A percentile compares a stretch with the other conserved stretches of the same genome.
Evolutionary conservation across 2,329 filamentous ascomycete species (phyloP).

Genomic region (Sporothrix luriei): DNA sequence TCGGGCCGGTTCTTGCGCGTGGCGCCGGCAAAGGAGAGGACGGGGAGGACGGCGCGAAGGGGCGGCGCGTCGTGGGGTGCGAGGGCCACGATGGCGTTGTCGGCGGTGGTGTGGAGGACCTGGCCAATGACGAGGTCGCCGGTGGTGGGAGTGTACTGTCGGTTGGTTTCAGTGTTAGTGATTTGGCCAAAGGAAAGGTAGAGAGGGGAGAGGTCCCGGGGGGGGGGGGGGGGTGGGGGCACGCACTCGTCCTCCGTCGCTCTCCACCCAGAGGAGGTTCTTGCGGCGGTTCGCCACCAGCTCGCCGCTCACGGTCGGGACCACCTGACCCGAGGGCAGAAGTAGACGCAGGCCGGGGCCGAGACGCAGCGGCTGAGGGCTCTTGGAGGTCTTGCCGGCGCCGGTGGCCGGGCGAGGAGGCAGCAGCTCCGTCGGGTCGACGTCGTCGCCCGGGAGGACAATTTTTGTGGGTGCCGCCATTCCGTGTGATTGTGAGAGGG

Average conservation of each 20-base stretch:
- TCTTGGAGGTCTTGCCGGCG: constrained; percentile 68
- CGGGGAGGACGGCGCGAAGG: constrained; percentile 68
- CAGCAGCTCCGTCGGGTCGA: constrained; percentile 51
- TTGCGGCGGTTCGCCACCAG: constrained; percentile 70
- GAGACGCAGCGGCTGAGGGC: constrained; percentile 72
- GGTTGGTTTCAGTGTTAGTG: constrained; percentile 43
- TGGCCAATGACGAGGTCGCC: constrained; percentile 89
- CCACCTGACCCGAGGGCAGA: constrained; percentile 73
- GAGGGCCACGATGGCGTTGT: constrained; percentile 78
- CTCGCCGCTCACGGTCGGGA: constrained; percentile 67
- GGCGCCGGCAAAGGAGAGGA: constrained; percentile 89
- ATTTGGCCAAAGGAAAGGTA: constrained; percentile 41
- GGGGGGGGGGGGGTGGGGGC: too few relatives aligned
- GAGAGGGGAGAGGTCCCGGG: constrained; percentile 30
- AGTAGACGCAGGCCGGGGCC: constrained; percentile 83
- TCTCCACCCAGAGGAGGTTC: constrained; percentile 78
- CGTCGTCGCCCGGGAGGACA: constrained; percentile 78
- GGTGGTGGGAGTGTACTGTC: constrained; percentile 74
- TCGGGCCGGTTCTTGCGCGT: constrained; percentile 89
- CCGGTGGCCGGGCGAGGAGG: constrained; percentile 47
- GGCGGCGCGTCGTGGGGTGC: constrained; percentile 61
- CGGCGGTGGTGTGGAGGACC: constrained; percentile 72
- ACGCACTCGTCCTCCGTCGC: constrained; percentile 67
- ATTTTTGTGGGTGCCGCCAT: constrained; percentile 46
- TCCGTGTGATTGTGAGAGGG: not conserved